Evolutionary conservation across 345 rosid species (phyloP).

Genomic region (Physaria fendleri): DNA sequence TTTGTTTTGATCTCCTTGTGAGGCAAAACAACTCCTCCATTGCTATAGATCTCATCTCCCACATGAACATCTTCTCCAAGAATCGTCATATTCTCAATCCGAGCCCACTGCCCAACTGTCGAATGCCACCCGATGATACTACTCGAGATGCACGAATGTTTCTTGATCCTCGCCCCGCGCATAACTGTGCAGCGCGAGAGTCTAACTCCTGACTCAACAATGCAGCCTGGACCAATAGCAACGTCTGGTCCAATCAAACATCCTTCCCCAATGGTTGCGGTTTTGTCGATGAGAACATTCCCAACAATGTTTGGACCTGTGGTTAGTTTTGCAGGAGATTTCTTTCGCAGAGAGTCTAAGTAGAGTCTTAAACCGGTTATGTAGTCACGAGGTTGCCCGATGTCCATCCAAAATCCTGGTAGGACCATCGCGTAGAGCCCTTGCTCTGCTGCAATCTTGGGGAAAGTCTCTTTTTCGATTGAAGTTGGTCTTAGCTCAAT

Average conservation of each 20-base stretch:
- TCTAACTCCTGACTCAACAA: slow-evolving; percentile 91
- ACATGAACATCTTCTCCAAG: slow-evolving; percentile 97
- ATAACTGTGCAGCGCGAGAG: slow-evolving; percentile 93
- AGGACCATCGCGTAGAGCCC: slow-evolving; percentile 89
- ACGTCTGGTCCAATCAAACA: slow-evolving; percentile 97
- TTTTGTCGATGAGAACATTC: slow-evolving; percentile 80
- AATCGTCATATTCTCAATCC: slow-evolving; percentile 97
- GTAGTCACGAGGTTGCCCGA: slow-evolving; percentile 97
- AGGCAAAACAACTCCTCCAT: slow-evolving; percentile 95
- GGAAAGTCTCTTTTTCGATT: slow-evolving; percentile 94
- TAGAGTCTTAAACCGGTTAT: slow-evolving; percentile 90
- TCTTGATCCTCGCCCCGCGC: slow-evolving; percentile 94
- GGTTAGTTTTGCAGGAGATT: slow-evolving; percentile 53
- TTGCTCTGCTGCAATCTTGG: slow-evolving; percentile 75
- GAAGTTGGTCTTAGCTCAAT: slow-evolving; percentile 94
- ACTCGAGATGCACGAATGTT: slow-evolving; percentile 89
- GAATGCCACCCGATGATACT: slow-evolving; percentile 99
- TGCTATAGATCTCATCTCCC: slow-evolving; percentile 88
- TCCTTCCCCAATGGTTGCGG: slow-evolving; percentile 89
- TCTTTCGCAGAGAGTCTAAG: slow-evolving; percentile 83
- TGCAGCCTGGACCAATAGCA: slow-evolving; percentile 90
- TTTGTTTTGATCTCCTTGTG: slow-evolving; percentile 94
- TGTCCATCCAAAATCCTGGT: slow-evolving; percentile 99
- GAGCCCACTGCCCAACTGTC: slow-evolving; percentile 91
- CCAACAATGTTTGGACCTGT: slow-evolving; percentile 66